Evolutionary conservation across 805 yeast genomes (phyloP).

Genomic region (Scheffersomyces stipitis): DNA sequence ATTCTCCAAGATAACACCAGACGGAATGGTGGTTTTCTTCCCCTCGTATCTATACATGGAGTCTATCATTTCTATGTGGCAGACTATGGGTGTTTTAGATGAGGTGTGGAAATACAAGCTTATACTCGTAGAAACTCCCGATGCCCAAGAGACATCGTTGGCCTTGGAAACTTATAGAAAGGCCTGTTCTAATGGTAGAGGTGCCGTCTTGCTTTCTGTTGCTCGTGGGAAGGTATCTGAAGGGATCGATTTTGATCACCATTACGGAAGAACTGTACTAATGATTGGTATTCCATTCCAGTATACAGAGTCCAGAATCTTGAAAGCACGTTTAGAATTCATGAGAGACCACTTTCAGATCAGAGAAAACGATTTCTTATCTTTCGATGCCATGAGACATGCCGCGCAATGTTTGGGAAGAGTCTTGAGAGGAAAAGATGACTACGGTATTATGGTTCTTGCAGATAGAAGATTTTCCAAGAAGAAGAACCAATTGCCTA

Average conservation of each 20-base stretch:
- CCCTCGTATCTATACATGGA: conserved; percentile 98
- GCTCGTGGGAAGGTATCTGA: conserved; percentile 99
- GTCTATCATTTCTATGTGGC: conserved; percentile 98
- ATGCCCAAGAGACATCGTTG: conserved; percentile 95
- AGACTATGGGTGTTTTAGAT: conserved; percentile 94
- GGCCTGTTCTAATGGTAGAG: conserved; percentile 96
- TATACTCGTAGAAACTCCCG: conserved; percentile 96
- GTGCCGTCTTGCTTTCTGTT: conserved; percentile 92
- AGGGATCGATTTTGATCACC: conserved; percentile 99
- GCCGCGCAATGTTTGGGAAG: conserved; percentile 99
- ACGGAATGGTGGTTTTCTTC: conserved; percentile 96
- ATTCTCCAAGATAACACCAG: conserved; percentile 94
- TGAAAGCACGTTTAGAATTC: conserved; percentile 93
- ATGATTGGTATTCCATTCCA: conserved; percentile 99
- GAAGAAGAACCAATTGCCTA: conserved; percentile 86
- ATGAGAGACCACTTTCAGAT: conserved; percentile 90
- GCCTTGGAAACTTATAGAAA: conserved; percentile 94
- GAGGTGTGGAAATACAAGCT: conserved; percentile 98
- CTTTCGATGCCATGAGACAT: conserved; percentile 99
- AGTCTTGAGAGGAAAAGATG: conserved; percentile 96
- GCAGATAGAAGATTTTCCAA: conserved; percentile 92
- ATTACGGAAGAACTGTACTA: conserved; percentile 93
- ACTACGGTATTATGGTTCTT: conserved; percentile 96
- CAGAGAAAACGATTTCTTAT: conserved; percentile 88
- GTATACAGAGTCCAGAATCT: conserved; percentile 93